phyloP scores from a whole-genome alignment of 768 basidiomycete genomes.

The Tulasnella sp. region DNA sequence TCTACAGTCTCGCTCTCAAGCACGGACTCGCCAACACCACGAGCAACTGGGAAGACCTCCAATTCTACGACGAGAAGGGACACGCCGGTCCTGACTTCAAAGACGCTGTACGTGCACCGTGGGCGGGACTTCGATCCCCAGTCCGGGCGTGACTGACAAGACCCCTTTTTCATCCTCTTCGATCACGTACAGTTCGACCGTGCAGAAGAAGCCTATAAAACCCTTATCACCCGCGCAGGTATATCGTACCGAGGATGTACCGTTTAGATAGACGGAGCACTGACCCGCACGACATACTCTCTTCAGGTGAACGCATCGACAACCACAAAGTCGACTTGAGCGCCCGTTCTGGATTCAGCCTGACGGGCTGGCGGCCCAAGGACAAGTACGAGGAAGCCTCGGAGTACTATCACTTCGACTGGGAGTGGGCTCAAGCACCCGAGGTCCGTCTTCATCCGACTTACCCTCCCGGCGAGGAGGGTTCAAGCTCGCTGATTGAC shows the following conservation, averaged over 20 bases:
- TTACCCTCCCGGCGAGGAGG: conserved; percentile 42
- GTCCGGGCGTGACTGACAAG: not conserved
- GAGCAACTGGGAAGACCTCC: conserved; percentile 32
- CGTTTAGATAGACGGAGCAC: not conserved
- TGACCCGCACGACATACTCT: too few relatives aligned
- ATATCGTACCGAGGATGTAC: too few relatives aligned
- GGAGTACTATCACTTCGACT: conserved; percentile 61
- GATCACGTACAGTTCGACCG: not conserved
- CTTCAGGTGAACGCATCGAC: conserved; percentile 52
- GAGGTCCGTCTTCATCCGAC: conserved; percentile 50
- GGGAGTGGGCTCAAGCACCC: conserved; percentile 61
- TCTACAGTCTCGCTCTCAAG: conserved; percentile 53
- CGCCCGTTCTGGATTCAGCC: conserved; percentile 57
- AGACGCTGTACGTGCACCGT: not conserved
- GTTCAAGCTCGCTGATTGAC: not conserved
- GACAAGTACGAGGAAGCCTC: conserved; percentile 55
- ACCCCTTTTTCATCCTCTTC: not conserved
- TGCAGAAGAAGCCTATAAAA: not conserved
- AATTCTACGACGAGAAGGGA: conserved; percentile 25
- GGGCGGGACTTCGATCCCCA: not conserved
- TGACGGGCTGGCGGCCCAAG: conserved; percentile 54
- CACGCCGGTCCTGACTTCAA: not conserved
- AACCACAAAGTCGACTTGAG: conserved; percentile 58
- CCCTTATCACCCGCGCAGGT: not conserved
- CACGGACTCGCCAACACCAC: not conserved